These are phyloP conservation scores for Diplodia corticola DNA, from an alignment of 2,329 filamentous ascomycete genomes.

Conservation along the genomic window DNA sequence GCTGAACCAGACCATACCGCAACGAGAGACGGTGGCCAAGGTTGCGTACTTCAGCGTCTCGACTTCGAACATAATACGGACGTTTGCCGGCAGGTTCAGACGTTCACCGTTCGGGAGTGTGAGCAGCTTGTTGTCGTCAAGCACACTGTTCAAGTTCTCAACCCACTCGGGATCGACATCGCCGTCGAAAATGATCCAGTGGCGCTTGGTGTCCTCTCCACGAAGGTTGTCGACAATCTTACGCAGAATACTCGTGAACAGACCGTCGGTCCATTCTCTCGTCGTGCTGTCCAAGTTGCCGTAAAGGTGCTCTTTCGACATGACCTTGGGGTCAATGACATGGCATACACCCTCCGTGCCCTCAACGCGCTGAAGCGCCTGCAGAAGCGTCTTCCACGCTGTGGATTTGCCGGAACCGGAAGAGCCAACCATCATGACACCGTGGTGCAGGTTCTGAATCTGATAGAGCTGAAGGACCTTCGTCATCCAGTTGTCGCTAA, in stretches of 20 bases:
- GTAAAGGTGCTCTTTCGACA: slow-evolving; percentile 98
- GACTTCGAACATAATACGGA: slow-evolving; percentile 99
- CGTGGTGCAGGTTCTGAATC: slow-evolving; percentile 96
- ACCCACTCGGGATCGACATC: slow-evolving; percentile 99
- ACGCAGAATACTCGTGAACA: slow-evolving; percentile 95
- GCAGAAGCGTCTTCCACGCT: slow-evolving; percentile 88
- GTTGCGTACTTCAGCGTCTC: slow-evolving; percentile 97
- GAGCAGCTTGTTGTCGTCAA: slow-evolving; percentile 97
- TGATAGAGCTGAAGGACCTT: slow-evolving; percentile 97
- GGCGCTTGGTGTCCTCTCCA: slow-evolving; percentile 92
- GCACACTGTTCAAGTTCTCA: slow-evolving; percentile 98
- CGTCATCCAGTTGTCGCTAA: slow-evolving; percentile 94
- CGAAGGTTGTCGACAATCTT: slow-evolving; percentile 99
- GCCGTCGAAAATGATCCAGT: slow-evolving; percentile 99
- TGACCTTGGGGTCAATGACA: slow-evolving; percentile 98
- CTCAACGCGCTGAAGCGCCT: slow-evolving; percentile 88
- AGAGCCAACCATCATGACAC: slow-evolving; percentile 99
- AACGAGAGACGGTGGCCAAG: slow-evolving; percentile 97
- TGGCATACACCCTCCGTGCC: slow-evolving; percentile 92
- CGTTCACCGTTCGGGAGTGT: slow-evolving; percentile 97
- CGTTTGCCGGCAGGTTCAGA: slow-evolving; percentile 88
- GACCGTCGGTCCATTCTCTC: slow-evolving; percentile 96
- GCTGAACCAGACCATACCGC: slow-evolving; percentile 99
- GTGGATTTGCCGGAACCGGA: slow-evolving; percentile 97
- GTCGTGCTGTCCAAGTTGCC: slow-evolving; percentile 95